Evolutionary conservation across 2,329 filamentous ascomycete species (phyloP).

Genomic region (Stagonosporopsis chrysanthemi): DNA sequence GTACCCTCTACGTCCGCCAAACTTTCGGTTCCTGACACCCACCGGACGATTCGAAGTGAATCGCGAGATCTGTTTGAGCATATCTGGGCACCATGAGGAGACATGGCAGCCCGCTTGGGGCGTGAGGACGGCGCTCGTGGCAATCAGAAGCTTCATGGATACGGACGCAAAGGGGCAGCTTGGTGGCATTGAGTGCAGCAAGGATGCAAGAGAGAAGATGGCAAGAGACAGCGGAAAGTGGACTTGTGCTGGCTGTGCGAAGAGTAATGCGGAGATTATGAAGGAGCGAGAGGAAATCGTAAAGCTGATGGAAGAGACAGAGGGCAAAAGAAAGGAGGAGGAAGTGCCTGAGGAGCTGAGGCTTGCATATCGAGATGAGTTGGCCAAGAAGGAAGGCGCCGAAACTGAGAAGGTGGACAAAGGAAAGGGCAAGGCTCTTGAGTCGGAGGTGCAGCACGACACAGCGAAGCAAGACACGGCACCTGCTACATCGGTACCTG

Average conservation of each 20-base stretch:
- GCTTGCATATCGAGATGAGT: constrained; percentile 77
- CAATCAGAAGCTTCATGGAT: constrained; percentile 90
- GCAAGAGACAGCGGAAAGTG: constrained; percentile 72
- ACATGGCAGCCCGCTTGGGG: constrained; percentile 99
- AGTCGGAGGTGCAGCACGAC: constrained; percentile 1
- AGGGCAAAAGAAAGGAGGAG: constrained; percentile 53
- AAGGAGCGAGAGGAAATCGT: constrained; percentile 70
- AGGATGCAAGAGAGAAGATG: constrained; percentile 68
- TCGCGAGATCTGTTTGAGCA: constrained; percentile 93
- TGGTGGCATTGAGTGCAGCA: constrained; percentile 81
- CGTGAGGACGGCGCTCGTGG: constrained; percentile 82
- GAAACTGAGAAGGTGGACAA: constrained; percentile 29
- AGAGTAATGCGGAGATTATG: constrained; percentile 77
- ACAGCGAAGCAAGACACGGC: constrained; percentile 12
- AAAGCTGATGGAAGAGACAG: constrained; percentile 55
- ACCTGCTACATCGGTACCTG: constrained; percentile 9
- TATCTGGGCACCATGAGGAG: constrained; percentile 95
- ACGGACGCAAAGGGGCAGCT: constrained; percentile 87
- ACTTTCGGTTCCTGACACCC: constrained; percentile 94
- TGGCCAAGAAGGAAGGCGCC: constrained; percentile 54
- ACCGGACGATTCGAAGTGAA: constrained; percentile 95
- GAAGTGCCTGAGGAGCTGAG: constrained; percentile 63
- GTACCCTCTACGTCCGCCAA: constrained; percentile 90
- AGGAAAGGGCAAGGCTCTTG: constrained; percentile 29
- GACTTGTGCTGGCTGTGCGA: constrained; percentile 74